Conservation (phyloP, 306 rosid genomes). For the Hippophae rhamnoides region DNA sequence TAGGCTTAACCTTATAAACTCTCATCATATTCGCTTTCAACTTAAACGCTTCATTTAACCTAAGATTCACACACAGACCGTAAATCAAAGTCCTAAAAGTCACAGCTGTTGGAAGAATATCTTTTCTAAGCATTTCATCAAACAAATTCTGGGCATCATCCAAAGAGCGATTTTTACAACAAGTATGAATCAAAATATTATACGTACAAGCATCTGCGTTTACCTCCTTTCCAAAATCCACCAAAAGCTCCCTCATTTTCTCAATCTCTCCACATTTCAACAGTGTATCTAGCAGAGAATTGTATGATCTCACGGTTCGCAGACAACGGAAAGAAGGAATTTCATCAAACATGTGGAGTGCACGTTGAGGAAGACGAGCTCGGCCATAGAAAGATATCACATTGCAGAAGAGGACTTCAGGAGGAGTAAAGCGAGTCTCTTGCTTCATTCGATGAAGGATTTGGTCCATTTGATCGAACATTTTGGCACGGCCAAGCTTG, state of each 20-base stretch:
- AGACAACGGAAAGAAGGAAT: slow-evolving; percentile 43
- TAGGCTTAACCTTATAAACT: slow-evolving; percentile 30
- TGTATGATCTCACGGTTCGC: slow-evolving; percentile 46
- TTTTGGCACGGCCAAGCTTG: slow-evolving; percentile 68
- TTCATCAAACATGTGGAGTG: slow-evolving; percentile 40
- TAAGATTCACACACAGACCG: slow-evolving; percentile 34
- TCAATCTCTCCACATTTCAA: slow-evolving; percentile 35
- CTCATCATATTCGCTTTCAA: slow-evolving; percentile 45
- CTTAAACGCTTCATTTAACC: slow-evolving; percentile 35
- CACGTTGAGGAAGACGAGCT: slow-evolving; percentile 50
- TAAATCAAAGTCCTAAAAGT: slow-evolving; percentile 52
- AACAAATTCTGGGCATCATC: slow-evolving; percentile 37
- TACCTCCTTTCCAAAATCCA: slow-evolving; percentile 14
- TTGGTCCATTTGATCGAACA: slow-evolving; percentile 66
- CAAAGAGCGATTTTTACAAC: slow-evolving; percentile 12
- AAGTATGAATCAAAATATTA: slow-evolving; percentile 50
- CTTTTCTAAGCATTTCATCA: slow-evolving; percentile 44
- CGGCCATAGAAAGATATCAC: slow-evolving; percentile 57
- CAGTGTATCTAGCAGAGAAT: slow-evolving; percentile 50
- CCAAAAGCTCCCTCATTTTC: slow-evolving; percentile 18
- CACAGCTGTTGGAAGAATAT: slow-evolving; percentile 29
- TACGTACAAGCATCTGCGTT: slow-evolving; percentile 54
- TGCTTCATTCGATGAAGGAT: slow-evolving; percentile 41
- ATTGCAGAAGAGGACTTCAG: slow-evolving; percentile 61
- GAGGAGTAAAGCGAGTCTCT: slow-evolving; percentile 39